Evolutionary conservation across 441 rosid species (phyloP), one percentile per base, ranked within the genome.

Genomic region (Pelargonium citronellum): DNA sequence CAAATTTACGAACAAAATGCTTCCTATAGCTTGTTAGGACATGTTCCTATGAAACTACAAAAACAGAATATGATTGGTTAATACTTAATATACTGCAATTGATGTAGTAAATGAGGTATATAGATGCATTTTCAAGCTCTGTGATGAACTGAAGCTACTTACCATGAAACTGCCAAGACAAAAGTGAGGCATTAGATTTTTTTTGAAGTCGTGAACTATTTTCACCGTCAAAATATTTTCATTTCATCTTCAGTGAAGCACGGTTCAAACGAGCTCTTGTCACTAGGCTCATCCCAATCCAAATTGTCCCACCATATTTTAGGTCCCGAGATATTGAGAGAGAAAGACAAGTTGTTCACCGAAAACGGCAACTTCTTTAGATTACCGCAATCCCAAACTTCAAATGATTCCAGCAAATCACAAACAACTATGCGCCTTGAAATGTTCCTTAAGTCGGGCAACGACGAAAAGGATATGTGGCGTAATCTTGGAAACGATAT

Each of bases 311-410:
- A 72, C 75, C 73, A 76, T 1, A 24, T 20, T 49, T 24, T 72
- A 20, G 44, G 43, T 66, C 73, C 73, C 7, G 43, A 37, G 17
- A 76, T 68, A 57, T 64, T 24, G 4, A 72, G 67, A 66, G 67
- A 72, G 17, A 43, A 15, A 19, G 70, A 75, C 20, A 65, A 64
- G 43, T 39, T 65, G 37, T 51, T 27, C 19, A 15, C 17, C 6
- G 79, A 76, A 41, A 74, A 65, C 27, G 76, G 73, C 5, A 77
- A 69, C 34, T 30, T 17, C 74, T 74, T 72, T 10, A 80, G 66
- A 70, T 66, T 47, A 16, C 13, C 67, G 46, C 80, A 80, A 30
- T 27, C 5, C 34, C 8, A 8, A 10, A 77, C 70, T 0, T 57
- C 53, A 4, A 77, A 13, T 0, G 20, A 1, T 10, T 46, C 20